Evolutionary conservation across 148 eudicot genomes (phyloP).

Genomic region (Diospyros kaki): DNA sequence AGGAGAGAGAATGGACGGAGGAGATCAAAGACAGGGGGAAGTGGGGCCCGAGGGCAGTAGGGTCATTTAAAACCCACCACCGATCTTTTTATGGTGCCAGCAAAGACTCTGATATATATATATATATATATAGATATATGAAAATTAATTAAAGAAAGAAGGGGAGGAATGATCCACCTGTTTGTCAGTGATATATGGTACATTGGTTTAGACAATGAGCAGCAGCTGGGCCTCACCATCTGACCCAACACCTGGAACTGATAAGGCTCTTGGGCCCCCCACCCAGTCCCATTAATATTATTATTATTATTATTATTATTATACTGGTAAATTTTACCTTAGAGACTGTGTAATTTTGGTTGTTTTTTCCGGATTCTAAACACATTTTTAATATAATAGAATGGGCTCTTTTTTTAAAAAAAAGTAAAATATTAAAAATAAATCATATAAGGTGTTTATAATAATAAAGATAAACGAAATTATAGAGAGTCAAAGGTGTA

Average conservation of each 20-base stretch:
- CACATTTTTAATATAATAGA: too few relatives aligned
- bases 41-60: conserved; percentile 25
- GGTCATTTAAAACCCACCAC: conserved; percentile 35
- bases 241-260: conserved; percentile 80
- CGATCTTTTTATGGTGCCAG: conserved; percentile 36
- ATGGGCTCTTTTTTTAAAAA: too few relatives aligned
- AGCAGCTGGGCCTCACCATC: conserved; percentile 67
- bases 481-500: too few relatives aligned
- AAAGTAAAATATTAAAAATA: too few relatives aligned
- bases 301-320: too few relatives aligned
- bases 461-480: too few relatives aligned
- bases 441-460: too few relatives aligned
- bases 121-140: not conserved
- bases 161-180: conserved; percentile 60
- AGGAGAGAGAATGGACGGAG: conserved; percentile 23
- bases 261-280: conserved; percentile 46
- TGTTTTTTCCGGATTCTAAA: too few relatives aligned
- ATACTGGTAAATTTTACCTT: too few relatives aligned
- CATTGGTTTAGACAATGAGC: conserved; percentile 39
- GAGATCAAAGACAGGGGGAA: conserved; percentile 13
- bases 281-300: conserved; percentile 7
- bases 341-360: too few relatives aligned
- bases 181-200: conserved; percentile 53
- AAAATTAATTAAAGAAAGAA: not conserved
- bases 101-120: conserved; percentile 8